Conservation (phyloP, 805 yeast species). For the Candida tammaniensis region DNA sequence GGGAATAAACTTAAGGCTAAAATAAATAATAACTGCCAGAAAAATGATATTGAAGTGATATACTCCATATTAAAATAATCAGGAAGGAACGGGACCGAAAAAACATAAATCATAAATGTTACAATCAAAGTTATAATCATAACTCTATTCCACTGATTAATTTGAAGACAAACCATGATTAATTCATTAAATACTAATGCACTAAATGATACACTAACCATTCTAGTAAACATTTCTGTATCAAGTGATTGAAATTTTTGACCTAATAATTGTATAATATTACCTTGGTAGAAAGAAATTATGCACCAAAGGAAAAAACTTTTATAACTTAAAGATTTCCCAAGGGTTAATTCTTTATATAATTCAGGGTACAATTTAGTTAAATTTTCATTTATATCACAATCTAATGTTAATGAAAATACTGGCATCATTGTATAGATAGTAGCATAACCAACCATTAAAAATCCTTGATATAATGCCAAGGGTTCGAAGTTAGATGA, state of each 20-base stretch:
- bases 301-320: constrained; percentile 91
- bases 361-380: constrained; percentile 92
- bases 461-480: constrained; percentile 92
- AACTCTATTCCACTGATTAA: constrained; percentile 82
- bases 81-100: constrained; percentile 75
- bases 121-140: constrained; percentile 73
- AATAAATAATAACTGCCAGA: constrained; percentile 67
- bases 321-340: constrained; percentile 78
- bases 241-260: constrained; percentile 71
- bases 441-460: constrained; percentile 98
- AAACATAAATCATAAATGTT: constrained; percentile 65
- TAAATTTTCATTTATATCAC: constrained; percentile 85
- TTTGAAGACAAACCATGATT: constrained; percentile 89
- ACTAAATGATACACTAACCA: constrained; percentile 88
- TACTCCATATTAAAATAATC: constrained; percentile 83
- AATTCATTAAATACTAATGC: constrained; percentile 81
- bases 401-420: constrained; percentile 85
- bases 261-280: constrained; percentile 75
- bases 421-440: constrained; percentile 98
- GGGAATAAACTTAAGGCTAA: constrained; percentile 75
- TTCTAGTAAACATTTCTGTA: constrained; percentile 50
- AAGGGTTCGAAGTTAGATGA: constrained; percentile 88
- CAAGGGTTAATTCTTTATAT: constrained; percentile 86
- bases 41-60: constrained; percentile 54
- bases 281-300: constrained; percentile 89